A percentile compares a stretch with the other conserved stretches of the same genome.
Conservation (phyloP, 148 eudicot genomes). For the Pouteria glomerata region DNA sequence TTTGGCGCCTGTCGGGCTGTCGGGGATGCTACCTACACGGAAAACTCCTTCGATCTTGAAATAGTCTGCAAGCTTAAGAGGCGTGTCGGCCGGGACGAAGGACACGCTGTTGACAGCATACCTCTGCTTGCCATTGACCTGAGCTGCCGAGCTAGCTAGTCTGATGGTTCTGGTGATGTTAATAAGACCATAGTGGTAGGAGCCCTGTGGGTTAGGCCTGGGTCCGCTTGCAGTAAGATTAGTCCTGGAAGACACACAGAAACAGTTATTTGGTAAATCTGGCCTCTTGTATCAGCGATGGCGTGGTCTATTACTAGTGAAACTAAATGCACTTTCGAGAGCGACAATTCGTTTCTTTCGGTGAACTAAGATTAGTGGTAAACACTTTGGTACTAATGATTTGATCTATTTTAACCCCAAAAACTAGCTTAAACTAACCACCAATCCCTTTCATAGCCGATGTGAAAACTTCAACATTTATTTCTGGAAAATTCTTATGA, state of each 20-base stretch:
- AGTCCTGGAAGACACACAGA: constrained; percentile 36
- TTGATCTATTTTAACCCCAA: too few relatives aligned
- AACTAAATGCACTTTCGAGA: too few relatives aligned
- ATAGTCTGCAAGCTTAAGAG: constrained; percentile 80
- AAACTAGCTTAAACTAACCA: too few relatives aligned
- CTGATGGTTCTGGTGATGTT: constrained; percentile 51
- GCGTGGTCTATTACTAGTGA: too few relatives aligned
- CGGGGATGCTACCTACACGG: constrained; percentile 55
- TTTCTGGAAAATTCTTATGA: not conserved
- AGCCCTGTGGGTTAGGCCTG: constrained; percentile 94
- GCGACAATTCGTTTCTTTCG: too few relatives aligned
- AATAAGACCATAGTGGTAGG: constrained; percentile 76
- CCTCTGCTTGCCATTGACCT: constrained; percentile 57
- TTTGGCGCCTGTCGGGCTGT: constrained; percentile 33
- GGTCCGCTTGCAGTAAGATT: constrained; percentile 88
- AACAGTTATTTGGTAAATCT: too few relatives aligned
- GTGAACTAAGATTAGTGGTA: too few relatives aligned
- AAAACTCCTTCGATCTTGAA: constrained; percentile 64
- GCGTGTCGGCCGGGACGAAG: constrained; percentile 64
- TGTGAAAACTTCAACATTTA: too few relatives aligned
- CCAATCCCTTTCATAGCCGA: too few relatives aligned
- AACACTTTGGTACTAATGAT: too few relatives aligned
- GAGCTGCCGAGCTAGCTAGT: constrained; percentile 39
- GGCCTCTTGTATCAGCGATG: too few relatives aligned
- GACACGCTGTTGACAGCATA: constrained; percentile 73